Evolutionary conservation across 2,329 filamentous ascomycete genomes (phyloP).

Genomic region (Fusarium odoratissimum): DNA sequence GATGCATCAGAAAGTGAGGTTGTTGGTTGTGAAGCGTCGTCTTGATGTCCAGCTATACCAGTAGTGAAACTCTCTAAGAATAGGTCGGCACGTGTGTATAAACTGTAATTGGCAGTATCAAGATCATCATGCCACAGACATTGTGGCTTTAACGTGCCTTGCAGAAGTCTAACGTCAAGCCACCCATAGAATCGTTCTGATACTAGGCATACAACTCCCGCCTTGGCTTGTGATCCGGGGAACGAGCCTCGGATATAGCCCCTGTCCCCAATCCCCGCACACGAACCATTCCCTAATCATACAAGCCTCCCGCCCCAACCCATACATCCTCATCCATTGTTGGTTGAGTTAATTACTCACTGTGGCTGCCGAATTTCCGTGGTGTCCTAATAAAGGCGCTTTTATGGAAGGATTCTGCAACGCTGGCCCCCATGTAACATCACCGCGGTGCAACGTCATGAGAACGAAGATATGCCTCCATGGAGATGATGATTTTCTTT

Average conservation of each 20-base stretch:
- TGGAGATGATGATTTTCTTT: conserved; percentile 3
- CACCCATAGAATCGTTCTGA: neutral
- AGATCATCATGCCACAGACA: neutral
- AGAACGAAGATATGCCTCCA: neutral
- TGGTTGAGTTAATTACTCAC: conserved; percentile 4
- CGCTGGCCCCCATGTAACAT: conserved; percentile 2
- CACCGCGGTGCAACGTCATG: conserved; percentile 8
- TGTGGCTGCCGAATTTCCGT: conserved; percentile 27
- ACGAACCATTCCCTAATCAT: conserved; percentile 1
- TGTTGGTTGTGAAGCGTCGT: neutral
- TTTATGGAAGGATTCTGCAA: conserved; percentile 11
- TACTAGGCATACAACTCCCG: neutral
- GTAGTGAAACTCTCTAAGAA: neutral
- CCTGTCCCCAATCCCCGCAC: conserved; percentile 32
- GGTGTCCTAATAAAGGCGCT: neutral
- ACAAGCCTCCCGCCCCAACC: conserved; percentile 30
- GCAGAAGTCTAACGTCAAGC: neutral
- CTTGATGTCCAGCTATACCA: neutral
- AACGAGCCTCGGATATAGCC: conserved; percentile 33
- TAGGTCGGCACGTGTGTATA: neutral
- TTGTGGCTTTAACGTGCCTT: conserved; percentile 23
- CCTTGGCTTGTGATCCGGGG: conserved; percentile 37
- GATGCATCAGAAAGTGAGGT: neutral
- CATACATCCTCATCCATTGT: neutral
- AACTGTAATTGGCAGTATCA: neutral